phyloP scores from a whole-genome alignment of 2,329 filamentous ascomycete species.

The Xylariaceae sp. region DNA sequence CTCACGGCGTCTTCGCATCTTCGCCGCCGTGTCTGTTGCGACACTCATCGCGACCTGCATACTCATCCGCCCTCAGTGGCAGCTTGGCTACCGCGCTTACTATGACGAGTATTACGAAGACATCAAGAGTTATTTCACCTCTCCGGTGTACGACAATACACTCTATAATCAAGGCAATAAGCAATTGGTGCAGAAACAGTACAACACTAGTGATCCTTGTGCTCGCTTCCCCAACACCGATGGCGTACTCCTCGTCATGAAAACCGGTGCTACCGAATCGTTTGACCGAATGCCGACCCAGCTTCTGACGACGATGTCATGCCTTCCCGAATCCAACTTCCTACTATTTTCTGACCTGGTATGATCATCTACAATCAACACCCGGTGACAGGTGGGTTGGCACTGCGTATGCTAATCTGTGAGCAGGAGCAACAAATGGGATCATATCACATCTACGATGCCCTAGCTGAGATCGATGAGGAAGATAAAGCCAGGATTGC shows the following conservation, averaged over 20 bases:
- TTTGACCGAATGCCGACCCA: constrained; percentile 52
- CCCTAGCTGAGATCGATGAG: constrained; percentile 34
- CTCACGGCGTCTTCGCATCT: constrained; percentile 30
- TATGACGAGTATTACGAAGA: constrained; percentile 26
- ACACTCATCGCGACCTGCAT: constrained; percentile 25
- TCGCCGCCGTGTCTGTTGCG: constrained; percentile 25
- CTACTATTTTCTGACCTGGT: constrained; percentile 54
- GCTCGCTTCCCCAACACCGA: constrained; percentile 39
- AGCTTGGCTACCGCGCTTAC: constrained; percentile 25
- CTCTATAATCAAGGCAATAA: constrained; percentile 36
- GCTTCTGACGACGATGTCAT: constrained; percentile 49
- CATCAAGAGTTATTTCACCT: constrained; percentile 28
- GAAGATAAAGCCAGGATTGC: constrained; percentile 35
- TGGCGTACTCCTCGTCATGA: constrained; percentile 49
- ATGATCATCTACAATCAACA: constrained; percentile 3
- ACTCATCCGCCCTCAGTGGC: constrained; percentile 27
- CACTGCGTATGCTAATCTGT: constrained; percentile 5
- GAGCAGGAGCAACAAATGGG: constrained; percentile 45
- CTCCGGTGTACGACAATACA: constrained; percentile 36
- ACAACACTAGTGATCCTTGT: constrained; percentile 37
- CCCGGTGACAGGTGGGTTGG: not conserved
- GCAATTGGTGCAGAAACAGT: constrained; percentile 32
- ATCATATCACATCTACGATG: constrained; percentile 38
- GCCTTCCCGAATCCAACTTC: constrained; percentile 50
- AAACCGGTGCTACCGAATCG: constrained; percentile 54